A percentile compares a stretch with the other conserved stretches of the same genome.
Conservation (phyloP, 257 asterid genomes). For the Solanum piurae region DNA sequence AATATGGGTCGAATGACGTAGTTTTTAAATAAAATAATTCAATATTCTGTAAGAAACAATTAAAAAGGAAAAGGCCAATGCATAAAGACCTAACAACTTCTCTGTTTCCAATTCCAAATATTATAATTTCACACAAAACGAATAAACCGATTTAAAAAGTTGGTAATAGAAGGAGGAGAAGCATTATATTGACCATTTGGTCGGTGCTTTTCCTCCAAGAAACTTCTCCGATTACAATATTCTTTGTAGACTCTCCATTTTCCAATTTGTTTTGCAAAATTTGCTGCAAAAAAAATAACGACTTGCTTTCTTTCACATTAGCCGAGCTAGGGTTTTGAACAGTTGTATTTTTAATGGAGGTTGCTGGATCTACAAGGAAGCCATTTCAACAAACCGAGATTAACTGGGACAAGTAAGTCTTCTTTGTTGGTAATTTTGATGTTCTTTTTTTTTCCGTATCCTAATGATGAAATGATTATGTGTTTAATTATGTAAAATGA, state of each 20-base stretch:
- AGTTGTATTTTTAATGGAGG: conserved; percentile 25
- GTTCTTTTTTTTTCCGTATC: not conserved
- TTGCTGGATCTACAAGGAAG: conserved; percentile 26
- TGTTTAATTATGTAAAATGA: not conserved
- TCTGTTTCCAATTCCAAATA: not conserved
- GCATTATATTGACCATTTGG: not conserved
- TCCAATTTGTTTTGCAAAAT: not conserved
- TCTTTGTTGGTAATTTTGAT: not conserved
- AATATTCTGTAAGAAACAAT: too few relatives aligned
- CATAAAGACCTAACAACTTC: not conserved
- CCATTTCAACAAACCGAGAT: conserved; percentile 56
- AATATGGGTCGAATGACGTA: not conserved
- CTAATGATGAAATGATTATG: not conserved
- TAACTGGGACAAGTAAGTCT: conserved; percentile 78
- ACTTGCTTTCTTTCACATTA: not conserved
- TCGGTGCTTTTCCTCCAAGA: not conserved
- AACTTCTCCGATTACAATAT: not conserved
- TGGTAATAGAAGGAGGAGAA: not conserved
- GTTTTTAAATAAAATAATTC: too few relatives aligned
- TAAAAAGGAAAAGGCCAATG: not conserved
- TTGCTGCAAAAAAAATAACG: not conserved
- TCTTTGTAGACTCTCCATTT: not conserved
- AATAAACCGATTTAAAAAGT: not conserved
- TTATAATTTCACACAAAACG: not conserved
- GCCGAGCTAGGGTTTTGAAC: conserved; percentile 12